Conservation (phyloP, 1,284 basidiomycete genomes). For the Tetrapyrgos nigripes region DNA sequence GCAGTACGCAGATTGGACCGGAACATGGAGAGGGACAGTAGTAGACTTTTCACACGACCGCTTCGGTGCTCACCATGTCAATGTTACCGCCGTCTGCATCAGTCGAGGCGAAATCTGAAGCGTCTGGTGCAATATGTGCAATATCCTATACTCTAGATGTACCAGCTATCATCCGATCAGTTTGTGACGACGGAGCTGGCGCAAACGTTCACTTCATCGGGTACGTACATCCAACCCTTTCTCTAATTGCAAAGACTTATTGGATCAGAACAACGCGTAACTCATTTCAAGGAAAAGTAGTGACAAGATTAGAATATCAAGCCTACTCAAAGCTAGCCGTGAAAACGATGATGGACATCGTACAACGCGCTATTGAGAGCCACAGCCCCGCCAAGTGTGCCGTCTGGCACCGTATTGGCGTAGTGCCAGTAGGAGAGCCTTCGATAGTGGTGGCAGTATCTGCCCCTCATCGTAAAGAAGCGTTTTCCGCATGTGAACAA, state of each 20-base stretch:
- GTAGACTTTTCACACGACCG: neutral
- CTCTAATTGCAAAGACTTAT: constrained; percentile 3
- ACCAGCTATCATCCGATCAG: constrained; percentile 61
- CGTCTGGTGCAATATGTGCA: constrained; percentile 57
- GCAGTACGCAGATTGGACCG: neutral
- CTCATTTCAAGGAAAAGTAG: constrained; percentile 66
- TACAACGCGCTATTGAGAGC: constrained; percentile 49
- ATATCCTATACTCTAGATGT: constrained; percentile 65
- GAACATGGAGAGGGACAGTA: neutral
- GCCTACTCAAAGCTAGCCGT: constrained; percentile 86
- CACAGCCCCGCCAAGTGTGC: constrained; percentile 57
- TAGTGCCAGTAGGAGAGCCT: constrained; percentile 78
- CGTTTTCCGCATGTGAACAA: constrained; percentile 81
- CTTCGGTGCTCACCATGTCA: neutral
- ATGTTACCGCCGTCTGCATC: constrained; percentile 44
- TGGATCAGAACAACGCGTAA: constrained; percentile 48
- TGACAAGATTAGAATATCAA: constrained; percentile 81
- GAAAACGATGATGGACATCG: constrained; percentile 75
- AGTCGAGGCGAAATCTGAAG: constrained; percentile 50
- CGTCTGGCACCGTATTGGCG: constrained; percentile 82
- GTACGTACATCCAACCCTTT: constrained; percentile 38
- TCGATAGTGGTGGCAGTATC: constrained; percentile 89
- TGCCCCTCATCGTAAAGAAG: constrained; percentile 84
- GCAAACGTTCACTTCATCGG: constrained; percentile 78
- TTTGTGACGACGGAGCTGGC: constrained; percentile 69